Evolutionary conservation across 805 yeast species (phyloP).

Genomic region (Sungouiella thailandica): DNA sequence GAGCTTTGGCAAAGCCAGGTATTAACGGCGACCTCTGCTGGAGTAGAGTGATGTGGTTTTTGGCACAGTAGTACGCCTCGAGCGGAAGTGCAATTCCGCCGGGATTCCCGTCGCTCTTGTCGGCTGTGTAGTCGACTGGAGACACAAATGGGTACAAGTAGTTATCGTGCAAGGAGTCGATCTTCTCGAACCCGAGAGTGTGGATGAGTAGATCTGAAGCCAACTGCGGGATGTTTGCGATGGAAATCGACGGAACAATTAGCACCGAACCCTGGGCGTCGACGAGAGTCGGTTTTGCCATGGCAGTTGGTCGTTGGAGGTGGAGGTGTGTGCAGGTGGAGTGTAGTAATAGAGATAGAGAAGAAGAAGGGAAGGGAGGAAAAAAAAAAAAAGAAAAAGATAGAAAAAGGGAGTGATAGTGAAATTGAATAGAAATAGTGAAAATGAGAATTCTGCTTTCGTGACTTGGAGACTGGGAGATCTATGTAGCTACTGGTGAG

Average conservation of each 20-base stretch:
- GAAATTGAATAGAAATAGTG: no score
- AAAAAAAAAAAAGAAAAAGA: no score
- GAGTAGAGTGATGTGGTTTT: slow-evolving; percentile 46
- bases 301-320: no score
- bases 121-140: slow-evolving; percentile 50
- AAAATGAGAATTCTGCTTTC: no score
- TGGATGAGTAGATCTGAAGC: slow-evolving; percentile 69
- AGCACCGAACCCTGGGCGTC: slow-evolving; percentile 43
- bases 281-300: no score
- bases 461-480: no score
- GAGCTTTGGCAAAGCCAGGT: slow-evolving; percentile 52
- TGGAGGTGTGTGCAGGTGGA: no score
- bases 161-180: slow-evolving; percentile 54
- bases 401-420: no score
- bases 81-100: slow-evolving; percentile 52
- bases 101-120: slow-evolving; percentile 8
- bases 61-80: slow-evolving; percentile 53
- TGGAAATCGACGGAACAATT: slow-evolving; percentile 76
- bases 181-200: slow-evolving; percentile 47
- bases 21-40: slow-evolving; percentile 84
- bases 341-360: no score
- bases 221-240: slow-evolving; percentile 89
- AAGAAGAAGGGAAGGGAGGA: no score
- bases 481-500: no score
- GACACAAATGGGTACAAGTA: slow-evolving; percentile 79